Conservation (phyloP, 192 early-diverging fungal species). For the Coemansia brasiliensis region DNA sequence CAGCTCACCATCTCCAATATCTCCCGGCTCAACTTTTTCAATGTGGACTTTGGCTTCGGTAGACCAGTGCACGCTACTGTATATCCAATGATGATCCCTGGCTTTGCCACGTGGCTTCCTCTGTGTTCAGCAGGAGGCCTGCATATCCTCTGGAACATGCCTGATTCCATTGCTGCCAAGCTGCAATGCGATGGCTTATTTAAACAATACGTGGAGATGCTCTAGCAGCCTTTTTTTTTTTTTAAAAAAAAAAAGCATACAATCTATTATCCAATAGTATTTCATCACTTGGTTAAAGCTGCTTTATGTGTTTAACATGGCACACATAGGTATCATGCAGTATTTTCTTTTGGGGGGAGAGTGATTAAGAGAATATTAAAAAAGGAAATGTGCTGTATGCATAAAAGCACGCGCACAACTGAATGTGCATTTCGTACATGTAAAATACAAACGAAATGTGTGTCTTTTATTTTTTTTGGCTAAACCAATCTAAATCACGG, state of each 20-base stretch:
- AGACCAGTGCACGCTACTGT: constrained; percentile 21
- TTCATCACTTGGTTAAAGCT: no score
- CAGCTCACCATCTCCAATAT: constrained; percentile 45
- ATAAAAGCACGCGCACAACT: no score
- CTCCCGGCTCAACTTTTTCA: constrained; percentile 23
- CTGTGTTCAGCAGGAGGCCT: constrained; percentile 27
- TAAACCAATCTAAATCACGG: no score
- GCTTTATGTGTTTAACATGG: no score
- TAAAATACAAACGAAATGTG: no score
- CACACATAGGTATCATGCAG: no score
- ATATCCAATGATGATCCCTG: constrained; percentile 42
- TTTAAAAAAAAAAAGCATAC: not conserved
- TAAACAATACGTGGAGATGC: constrained; percentile 29
- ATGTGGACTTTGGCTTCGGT: constrained; percentile 46
- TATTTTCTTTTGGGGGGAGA: no score
- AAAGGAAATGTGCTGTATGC: no score
- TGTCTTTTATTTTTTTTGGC: no score
- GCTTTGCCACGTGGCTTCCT: constrained; percentile 34
- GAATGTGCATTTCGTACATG: no score
- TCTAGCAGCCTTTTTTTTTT: constrained; percentile 13
- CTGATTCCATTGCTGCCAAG: not conserved
- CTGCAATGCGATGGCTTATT: constrained; percentile 15
- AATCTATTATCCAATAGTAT: no score
- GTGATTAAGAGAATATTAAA: no score
- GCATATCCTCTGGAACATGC: constrained; percentile 42